Conservation (phyloP, 2,329 filamentous ascomycete genomes). For the Cladophialophora psammophila region DNA sequence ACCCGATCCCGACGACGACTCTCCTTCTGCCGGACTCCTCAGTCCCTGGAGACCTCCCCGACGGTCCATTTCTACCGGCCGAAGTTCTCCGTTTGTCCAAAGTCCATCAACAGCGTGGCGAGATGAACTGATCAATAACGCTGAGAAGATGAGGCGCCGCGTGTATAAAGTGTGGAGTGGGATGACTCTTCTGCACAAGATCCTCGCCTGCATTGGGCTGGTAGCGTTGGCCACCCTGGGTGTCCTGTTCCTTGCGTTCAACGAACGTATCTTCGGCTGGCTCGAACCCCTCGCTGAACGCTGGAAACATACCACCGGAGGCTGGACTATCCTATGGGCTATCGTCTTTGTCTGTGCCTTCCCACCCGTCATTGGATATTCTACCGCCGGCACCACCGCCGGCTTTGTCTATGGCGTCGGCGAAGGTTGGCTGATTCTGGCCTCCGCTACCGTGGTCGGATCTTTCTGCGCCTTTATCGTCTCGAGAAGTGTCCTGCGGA, state of each 20-base stretch:
- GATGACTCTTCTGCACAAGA: slow-evolving; percentile 64
- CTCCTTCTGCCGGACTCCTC: slow-evolving; percentile 45
- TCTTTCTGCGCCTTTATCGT: slow-evolving; percentile 81
- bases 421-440: slow-evolving; percentile 81
- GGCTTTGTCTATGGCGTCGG: slow-evolving; percentile 77
- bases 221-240: slow-evolving; percentile 62
- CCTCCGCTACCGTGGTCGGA: slow-evolving; percentile 78
- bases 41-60: slow-evolving; percentile 62
- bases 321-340: slow-evolving; percentile 77
- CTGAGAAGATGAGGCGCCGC: slow-evolving; percentile 46
- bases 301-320: slow-evolving; percentile 77
- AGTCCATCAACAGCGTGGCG: slow-evolving; percentile 45
- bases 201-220: slow-evolving; percentile 62
- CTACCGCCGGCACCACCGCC: slow-evolving; percentile 72
- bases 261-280: slow-evolving; percentile 77
- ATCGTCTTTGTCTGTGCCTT: slow-evolving; percentile 80
- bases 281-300: slow-evolving; percentile 75
- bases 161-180: slow-evolving; percentile 47
- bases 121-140: slow-evolving; percentile 50
- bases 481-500: slow-evolving; percentile 77
- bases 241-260: slow-evolving; percentile 78
- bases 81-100: slow-evolving; percentile 49
- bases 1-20: slow-evolving; percentile 40
- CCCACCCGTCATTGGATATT: slow-evolving; percentile 87
- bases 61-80: slow-evolving; percentile 45